Percentiles rank a stretch among this genome's conserved stretches.
phyloP scores from a whole-genome alignment of 345 rosid genomes.

The Gossypium herbaceum region DNA sequence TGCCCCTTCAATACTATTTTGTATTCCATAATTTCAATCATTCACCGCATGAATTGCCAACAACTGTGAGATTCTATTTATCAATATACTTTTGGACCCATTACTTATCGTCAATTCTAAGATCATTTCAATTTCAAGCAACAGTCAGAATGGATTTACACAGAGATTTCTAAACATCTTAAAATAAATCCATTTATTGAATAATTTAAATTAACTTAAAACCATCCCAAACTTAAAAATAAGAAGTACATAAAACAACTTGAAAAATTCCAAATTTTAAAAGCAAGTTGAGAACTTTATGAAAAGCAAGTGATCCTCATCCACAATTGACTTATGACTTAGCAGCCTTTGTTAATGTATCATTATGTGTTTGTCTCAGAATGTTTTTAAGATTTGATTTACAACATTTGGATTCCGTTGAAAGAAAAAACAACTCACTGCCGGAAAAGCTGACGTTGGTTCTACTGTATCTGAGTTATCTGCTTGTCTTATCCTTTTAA shows the following conservation, averaged over 20 bases:
- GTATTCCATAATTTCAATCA: constrained; percentile 21
- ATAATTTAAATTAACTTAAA: too few species aligned
- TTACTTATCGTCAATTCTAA: constrained; percentile 12
- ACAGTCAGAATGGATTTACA: background rate
- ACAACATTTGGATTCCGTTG: too few species aligned
- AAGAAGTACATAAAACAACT: too few species aligned
- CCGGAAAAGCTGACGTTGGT: too few species aligned
- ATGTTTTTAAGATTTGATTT: too few species aligned
- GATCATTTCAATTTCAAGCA: constrained; percentile 1
- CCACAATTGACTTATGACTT: background rate
- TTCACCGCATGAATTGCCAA: constrained; percentile 31
- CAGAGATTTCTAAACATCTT: too few species aligned
- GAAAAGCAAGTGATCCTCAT: constrained; percentile 17
- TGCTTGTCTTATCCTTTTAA: background rate
- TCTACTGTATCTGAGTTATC: background rate
- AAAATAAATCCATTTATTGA: too few species aligned
- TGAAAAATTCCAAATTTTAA: too few species aligned
- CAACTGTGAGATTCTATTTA: constrained; percentile 32
- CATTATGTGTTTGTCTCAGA: background rate
- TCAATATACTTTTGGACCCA: constrained; percentile 22
- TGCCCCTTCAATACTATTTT: too few species aligned
- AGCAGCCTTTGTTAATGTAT: background rate
- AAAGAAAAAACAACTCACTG: background rate
- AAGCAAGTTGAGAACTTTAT: background rate
- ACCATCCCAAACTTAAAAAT: too few species aligned